These are phyloP conservation scores for Pinus taeda DNA, from an alignment of 75 land plant genomes.

Conservation along the genomic window DNA sequence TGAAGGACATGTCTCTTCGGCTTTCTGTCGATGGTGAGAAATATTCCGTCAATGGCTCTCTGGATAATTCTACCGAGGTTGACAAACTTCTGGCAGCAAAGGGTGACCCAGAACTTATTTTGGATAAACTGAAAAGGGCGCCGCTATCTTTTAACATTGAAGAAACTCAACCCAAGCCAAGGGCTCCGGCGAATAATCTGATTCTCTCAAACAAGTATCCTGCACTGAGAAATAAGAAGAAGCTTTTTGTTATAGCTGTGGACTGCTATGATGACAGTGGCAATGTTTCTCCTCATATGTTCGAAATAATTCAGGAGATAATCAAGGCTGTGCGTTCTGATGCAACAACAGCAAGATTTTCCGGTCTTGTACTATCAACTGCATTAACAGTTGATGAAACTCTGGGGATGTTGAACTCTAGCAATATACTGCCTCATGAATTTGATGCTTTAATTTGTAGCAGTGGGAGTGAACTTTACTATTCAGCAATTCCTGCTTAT, in stretches of 20 bases:
- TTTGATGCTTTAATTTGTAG: conserved; percentile 86
- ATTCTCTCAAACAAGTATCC: conserved; percentile 33
- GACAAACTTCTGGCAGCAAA: background rate
- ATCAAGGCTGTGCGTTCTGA: conserved; percentile 47
- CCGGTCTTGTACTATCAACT: conserved; percentile 72
- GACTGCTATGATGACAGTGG: conserved; percentile 65
- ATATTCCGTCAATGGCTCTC: conserved; percentile 40
- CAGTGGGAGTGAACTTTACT: conserved; percentile 82
- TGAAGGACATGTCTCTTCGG: conserved; percentile 76
- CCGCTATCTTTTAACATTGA: conserved; percentile 14
- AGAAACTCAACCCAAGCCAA: background rate
- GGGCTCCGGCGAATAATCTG: conserved; percentile 2
- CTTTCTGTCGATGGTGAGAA: conserved; percentile 78
- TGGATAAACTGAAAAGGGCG: conserved; percentile 39
- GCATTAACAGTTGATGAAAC: conserved; percentile 66
- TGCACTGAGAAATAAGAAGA: conserved; percentile 39
- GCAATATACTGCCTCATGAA: conserved; percentile 39
- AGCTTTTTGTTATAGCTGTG: conserved; percentile 68
- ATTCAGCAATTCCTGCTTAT: conserved; percentile 40
- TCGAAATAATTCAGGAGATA: conserved; percentile 52
- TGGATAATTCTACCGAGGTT: conserved; percentile 1
- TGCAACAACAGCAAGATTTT: conserved; percentile 32
- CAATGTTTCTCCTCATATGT: conserved; percentile 46
- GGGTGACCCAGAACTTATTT: conserved; percentile 26
- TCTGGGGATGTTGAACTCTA: conserved; percentile 43